A percentile compares a stretch with the other conserved stretches of the same genome.
Conservation (phyloP, 2,329 filamentous ascomycete genomes). For the Nemania serpens region DNA sequence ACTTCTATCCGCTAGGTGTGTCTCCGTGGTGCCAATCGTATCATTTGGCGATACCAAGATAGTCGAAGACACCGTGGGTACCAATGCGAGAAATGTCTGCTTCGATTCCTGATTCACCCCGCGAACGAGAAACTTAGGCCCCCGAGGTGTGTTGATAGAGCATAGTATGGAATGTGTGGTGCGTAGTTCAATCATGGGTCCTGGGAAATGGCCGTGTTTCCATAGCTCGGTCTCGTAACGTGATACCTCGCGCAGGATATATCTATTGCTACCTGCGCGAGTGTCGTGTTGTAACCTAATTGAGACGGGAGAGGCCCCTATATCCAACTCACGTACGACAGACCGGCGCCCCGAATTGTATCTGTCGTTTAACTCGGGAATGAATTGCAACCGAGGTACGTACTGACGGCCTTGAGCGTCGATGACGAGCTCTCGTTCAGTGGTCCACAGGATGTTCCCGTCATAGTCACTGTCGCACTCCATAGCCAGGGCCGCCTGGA, state of each 20-base stretch:
- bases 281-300: neutral
- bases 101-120: neutral
- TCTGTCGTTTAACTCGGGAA: conserved; percentile 5
- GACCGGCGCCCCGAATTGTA: conserved; percentile 6
- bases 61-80: neutral
- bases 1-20: neutral
- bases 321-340: neutral
- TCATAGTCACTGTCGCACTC: too few species aligned
- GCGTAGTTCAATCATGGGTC: neutral
- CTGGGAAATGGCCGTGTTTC: too few species aligned
- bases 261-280: neutral
- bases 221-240: neutral
- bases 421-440: conserved; percentile 3
- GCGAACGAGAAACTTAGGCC: neutral
- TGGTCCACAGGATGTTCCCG: neutral
- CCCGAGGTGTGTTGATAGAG: neutral
- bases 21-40: too few species aligned
- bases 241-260: neutral
- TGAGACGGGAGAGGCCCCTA: neutral
- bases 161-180: neutral
- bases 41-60: neutral
- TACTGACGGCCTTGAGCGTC: neutral
- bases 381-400: neutral
- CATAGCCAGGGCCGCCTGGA: conserved; percentile 5
- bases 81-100: neutral